Evolutionary conservation across 176 grass and related monocot species (phyloP), one percentile per base, ranked within the genome.

Genomic region (Eragrostis nindensis): DNA sequence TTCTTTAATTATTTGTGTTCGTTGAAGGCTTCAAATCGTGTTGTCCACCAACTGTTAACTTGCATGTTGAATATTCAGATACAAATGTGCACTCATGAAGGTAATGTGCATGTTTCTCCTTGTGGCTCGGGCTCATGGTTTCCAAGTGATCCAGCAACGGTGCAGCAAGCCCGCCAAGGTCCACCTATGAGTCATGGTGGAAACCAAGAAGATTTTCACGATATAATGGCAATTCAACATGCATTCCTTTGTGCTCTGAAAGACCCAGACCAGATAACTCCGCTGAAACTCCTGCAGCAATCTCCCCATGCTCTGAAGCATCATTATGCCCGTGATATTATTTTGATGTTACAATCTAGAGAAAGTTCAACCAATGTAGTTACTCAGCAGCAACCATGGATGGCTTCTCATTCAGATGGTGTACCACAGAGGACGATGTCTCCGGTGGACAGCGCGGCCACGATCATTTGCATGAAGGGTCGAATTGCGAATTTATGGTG

Each of bases 401-500:
- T 8, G 54, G 62, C 69, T 75, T 7, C 11, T 21, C 13, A 8
- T 66, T 66, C 21, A 47, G 10, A 2, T 5, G 21, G 1, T 74
- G 14, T 11, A 74, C 52, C 74, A 32, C 38, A 71, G 60, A 22
- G 80, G 54, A 73, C 66, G 43, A 67, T 67, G 42, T 14, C 46
- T 74, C 76, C 44, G 19, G 22, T 30, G 10, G 71, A 69, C 74
- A 46, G 65, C 45, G 30, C 26, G 16, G 56, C 70, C 17, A 52
- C 59, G 6, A 80, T 89, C 73, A 73, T 32, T 45, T 6, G 82
- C 32, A 67, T 89, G 62, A 78, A 68, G 81, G 76, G 90, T 6
- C 66, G 84, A 59, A 52, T 92, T 3, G 54, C 62, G 83, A 59
- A 26, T 57, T 87, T 76, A 68, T 85, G 91, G 91, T 89, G 59